phyloP scores from a whole-genome alignment of 2,329 filamentous ascomycete genomes.

The Penicillium decumbens region DNA sequence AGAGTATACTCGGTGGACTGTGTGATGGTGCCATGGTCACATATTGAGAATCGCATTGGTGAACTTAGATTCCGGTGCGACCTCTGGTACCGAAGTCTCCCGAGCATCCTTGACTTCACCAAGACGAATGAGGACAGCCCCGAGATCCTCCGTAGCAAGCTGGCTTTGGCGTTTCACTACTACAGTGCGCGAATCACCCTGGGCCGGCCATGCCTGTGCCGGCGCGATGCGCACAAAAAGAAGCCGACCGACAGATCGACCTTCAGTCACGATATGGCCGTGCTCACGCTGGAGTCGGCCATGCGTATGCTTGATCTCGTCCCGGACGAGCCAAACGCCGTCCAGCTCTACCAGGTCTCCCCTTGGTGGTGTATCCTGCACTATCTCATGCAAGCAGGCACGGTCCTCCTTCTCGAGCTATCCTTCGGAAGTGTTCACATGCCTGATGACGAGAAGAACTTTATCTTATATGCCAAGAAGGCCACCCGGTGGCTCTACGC shows the following conservation, averaged over 20 bases:
- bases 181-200: constrained; percentile 44
- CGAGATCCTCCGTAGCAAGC: constrained; percentile 36
- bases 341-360: constrained; percentile 38
- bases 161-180: constrained; percentile 43
- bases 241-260: constrained; percentile 23
- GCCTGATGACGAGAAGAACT: constrained; percentile 36
- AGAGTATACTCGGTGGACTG: constrained; percentile 41
- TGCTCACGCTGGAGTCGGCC: constrained; percentile 39
- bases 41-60: constrained; percentile 40
- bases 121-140: constrained; percentile 32
- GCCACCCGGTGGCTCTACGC: constrained; percentile 42
- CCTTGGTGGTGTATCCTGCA: constrained; percentile 47
- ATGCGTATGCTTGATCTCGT: constrained; percentile 38
- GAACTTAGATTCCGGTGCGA: constrained; percentile 38
- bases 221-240: constrained; percentile 35
- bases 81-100: constrained; percentile 37
- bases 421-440: constrained; percentile 44
- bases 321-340: constrained; percentile 40
- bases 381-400: constrained; percentile 44
- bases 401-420: constrained; percentile 45
- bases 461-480: constrained; percentile 40
- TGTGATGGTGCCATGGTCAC: constrained; percentile 37
- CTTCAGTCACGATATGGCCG: constrained; percentile 40
- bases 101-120: constrained; percentile 36
- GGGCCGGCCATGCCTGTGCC: constrained; percentile 46